Evolutionary conservation across 192 early-diverging fungal species (phyloP).

Genomic region (Coemansia sp.): DNA sequence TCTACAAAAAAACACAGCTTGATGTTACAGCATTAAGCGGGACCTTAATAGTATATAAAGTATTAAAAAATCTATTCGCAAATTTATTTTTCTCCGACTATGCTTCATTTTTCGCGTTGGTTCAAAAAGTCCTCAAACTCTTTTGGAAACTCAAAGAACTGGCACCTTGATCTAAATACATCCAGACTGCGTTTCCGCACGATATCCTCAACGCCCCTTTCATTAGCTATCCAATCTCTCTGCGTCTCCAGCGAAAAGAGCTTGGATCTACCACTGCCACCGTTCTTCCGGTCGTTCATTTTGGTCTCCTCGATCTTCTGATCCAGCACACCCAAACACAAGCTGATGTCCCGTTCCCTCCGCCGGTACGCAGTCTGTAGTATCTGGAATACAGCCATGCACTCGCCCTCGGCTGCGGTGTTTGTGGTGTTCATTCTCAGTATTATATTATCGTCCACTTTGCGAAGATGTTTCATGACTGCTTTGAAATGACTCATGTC

Average conservation of each 20-base stretch:
- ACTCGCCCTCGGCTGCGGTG: constrained; percentile 61
- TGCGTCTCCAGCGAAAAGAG: constrained; percentile 43
- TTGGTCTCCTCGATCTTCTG: constrained; percentile 15
- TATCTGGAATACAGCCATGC: constrained; percentile 64
- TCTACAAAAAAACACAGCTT: not conserved
- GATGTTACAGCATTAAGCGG: not conserved
- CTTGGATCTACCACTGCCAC: not conserved
- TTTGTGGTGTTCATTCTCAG: constrained; percentile 73
- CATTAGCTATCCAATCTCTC: constrained; percentile 68
- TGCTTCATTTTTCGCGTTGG: constrained; percentile 6
- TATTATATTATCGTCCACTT: constrained; percentile 81
- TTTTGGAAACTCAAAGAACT: constrained; percentile 56
- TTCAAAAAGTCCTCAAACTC: constrained; percentile 57
- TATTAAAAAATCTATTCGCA: not conserved
- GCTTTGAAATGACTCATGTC: constrained; percentile 60
- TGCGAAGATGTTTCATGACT: constrained; percentile 67
- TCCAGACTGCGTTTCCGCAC: constrained; percentile 65
- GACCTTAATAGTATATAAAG: not conserved
- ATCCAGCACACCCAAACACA: constrained; percentile 64
- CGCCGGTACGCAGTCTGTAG: constrained; percentile 65
- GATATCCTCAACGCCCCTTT: constrained; percentile 70
- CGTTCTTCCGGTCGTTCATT: not conserved
- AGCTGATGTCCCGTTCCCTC: constrained; percentile 66
- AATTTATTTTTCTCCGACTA: not conserved
- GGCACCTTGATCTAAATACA: constrained; percentile 69